Evolutionary conservation across 192 early-diverging fungal species (phyloP).

Genomic region (Globomyces pollinis-pini): DNA sequence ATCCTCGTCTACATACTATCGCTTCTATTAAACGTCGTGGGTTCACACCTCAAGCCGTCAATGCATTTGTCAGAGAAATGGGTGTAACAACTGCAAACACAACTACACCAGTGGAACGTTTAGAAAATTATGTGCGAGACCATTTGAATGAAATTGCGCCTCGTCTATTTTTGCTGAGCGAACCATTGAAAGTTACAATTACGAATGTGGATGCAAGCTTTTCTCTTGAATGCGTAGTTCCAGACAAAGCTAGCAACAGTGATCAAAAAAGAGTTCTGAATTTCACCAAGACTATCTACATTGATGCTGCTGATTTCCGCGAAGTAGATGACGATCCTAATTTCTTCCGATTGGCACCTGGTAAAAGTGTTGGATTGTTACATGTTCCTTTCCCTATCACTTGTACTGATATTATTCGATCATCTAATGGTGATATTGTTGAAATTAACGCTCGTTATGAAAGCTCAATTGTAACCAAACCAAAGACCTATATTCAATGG

Average conservation of each 20-base stretch:
- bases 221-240: constrained; percentile 69
- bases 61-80: constrained; percentile 91
- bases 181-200: constrained; percentile 84
- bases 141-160: constrained; percentile 88
- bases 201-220: constrained; percentile 68
- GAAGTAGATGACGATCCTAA: constrained; percentile 86
- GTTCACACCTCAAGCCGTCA: constrained; percentile 94
- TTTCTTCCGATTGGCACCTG: constrained; percentile 89
- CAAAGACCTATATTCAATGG: constrained; percentile 99
- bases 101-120: constrained; percentile 72
- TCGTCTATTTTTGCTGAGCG: constrained; percentile 82
- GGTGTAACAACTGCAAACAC: constrained; percentile 81
- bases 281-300: constrained; percentile 89
- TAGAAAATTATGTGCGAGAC: constrained; percentile 94
- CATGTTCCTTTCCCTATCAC: constrained; percentile 82
- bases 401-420: constrained; percentile 68
- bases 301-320: constrained; percentile 87
- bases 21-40: constrained; percentile 92
- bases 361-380: constrained; percentile 91
- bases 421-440: constrained; percentile 69
- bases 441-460: constrained; percentile 81
- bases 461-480: constrained; percentile 59
- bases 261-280: constrained; percentile 85
- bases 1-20: constrained; percentile 95
- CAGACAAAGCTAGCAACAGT: constrained; percentile 82